Evolutionary conservation across 1,284 basidiomycete species (phyloP).

Genomic region (Grifola frondosa): DNA sequence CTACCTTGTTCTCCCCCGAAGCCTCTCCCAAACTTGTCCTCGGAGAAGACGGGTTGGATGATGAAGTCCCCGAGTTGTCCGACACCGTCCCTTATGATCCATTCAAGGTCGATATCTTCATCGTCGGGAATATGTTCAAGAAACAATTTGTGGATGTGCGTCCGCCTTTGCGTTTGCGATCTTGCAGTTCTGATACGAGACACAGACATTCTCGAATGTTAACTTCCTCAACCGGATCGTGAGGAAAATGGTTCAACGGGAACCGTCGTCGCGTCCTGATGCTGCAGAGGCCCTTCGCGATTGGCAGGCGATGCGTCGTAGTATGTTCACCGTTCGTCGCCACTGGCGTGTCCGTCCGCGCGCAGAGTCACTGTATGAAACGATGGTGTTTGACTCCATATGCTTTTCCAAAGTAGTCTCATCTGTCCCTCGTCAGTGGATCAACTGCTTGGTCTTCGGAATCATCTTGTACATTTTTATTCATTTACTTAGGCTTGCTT

Average conservation of each 20-base stretch:
- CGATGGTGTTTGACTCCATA: too few relatives aligned
- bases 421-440: too few relatives aligned
- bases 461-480: too few relatives aligned
- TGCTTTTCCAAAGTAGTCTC: too few relatives aligned
- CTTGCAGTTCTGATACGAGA: slow-evolving; percentile 2
- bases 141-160: slow-evolving; percentile 13
- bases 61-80: slow-evolving; percentile 29
- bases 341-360: slow-evolving; percentile 4
- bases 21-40: slow-evolving; percentile 7
- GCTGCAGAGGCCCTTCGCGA: slow-evolving; percentile 9
- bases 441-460: too few relatives aligned
- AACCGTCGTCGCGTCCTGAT: slow-evolving; percentile 19
- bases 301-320: slow-evolving; percentile 2
- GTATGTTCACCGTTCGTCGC: background rate
- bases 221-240: slow-evolving; percentile 23
- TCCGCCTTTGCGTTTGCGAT: background rate
- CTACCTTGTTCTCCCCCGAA: slow-evolving; percentile 10
- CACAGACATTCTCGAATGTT: slow-evolving; percentile 23
- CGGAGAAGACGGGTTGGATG: slow-evolving; percentile 20
- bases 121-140: slow-evolving; percentile 25
- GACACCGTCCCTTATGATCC: slow-evolving; percentile 28
- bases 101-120: slow-evolving; percentile 32
- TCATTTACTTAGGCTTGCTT: too few relatives aligned
- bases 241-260: slow-evolving; percentile 14
- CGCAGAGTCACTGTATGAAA: too few relatives aligned